These are phyloP conservation scores for Hymenoscyphus fructigenus DNA, from an alignment of 2,329 filamentous ascomycete species.

Conservation along the genomic window DNA sequence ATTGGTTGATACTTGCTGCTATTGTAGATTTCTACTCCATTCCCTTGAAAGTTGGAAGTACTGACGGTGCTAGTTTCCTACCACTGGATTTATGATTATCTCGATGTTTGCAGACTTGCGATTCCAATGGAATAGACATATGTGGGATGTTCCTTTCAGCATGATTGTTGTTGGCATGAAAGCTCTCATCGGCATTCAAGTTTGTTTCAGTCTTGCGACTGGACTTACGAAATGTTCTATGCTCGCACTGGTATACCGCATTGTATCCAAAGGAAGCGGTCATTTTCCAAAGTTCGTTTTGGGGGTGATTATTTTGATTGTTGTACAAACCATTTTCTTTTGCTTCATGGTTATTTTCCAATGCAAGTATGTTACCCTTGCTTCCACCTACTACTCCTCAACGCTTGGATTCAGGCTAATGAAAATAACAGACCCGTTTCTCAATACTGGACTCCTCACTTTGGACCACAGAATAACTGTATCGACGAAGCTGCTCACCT, in stretches of 20 bases:
- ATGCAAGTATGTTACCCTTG: conserved; percentile 38
- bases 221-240: conserved; percentile 41
- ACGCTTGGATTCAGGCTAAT: not conserved
- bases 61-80: conserved; percentile 31
- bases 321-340: conserved; percentile 35
- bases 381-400: not conserved
- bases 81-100: conserved; percentile 38
- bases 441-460: conserved; percentile 39
- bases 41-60: not conserved
- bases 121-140: conserved; percentile 41
- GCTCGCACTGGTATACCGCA: conserved; percentile 34
- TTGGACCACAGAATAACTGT: conserved; percentile 37
- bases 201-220: conserved; percentile 39
- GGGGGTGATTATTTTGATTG: conserved; percentile 37
- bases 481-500: conserved; percentile 52
- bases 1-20: conserved; percentile 44
- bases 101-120: conserved; percentile 37
- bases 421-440: conserved; percentile 36
- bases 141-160: conserved; percentile 41
- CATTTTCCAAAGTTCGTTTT: conserved; percentile 33
- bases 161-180: conserved; percentile 38
- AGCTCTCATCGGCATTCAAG: conserved; percentile 39
- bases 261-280: conserved; percentile 38
- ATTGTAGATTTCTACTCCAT: conserved; percentile 35
- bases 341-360: conserved; percentile 40